Percentiles rank a stretch among this genome's conserved stretches.
Conservation (phyloP, 176 grass and related monocot genomes). For the Carex pumila region DNA sequence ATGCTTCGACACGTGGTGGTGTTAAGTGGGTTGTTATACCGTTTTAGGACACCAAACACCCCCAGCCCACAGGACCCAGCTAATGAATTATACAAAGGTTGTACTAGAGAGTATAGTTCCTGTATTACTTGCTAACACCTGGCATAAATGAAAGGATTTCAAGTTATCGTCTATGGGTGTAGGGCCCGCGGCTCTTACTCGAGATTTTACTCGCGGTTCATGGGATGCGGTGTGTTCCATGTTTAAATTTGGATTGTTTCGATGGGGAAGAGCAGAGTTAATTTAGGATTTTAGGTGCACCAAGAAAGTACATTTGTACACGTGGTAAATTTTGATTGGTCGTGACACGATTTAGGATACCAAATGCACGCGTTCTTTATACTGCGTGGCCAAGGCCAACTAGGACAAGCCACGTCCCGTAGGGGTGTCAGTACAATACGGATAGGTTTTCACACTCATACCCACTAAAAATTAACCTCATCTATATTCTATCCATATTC, state of each 20-base stretch:
- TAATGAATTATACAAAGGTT: neutral
- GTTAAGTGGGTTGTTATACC: neutral
- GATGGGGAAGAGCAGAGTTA: neutral
- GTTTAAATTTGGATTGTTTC: neutral
- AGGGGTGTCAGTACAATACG: too few relatives aligned
- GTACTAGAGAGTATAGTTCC: neutral
- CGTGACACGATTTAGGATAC: constrained; percentile 9
- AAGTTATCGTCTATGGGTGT: too few relatives aligned
- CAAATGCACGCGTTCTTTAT: constrained; percentile 9
- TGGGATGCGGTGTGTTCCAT: neutral
- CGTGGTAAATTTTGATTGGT: constrained; percentile 3
- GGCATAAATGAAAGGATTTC: neutral
- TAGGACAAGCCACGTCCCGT: neutral
- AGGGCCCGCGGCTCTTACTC: neutral
- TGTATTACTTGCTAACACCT: neutral
- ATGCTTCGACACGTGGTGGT: constrained; percentile 10
- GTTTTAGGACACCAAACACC: constrained; percentile 22
- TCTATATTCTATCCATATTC: too few relatives aligned
- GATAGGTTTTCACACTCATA: too few relatives aligned
- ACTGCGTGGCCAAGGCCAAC: neutral
- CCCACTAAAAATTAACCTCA: too few relatives aligned
- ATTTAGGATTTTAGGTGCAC: constrained; percentile 27
- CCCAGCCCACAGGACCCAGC: too few relatives aligned
- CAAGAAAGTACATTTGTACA: neutral
- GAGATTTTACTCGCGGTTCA: neutral